Evolutionary conservation across 331 rosid genomes (phyloP).

Genomic region (Malus hybrid): DNA sequence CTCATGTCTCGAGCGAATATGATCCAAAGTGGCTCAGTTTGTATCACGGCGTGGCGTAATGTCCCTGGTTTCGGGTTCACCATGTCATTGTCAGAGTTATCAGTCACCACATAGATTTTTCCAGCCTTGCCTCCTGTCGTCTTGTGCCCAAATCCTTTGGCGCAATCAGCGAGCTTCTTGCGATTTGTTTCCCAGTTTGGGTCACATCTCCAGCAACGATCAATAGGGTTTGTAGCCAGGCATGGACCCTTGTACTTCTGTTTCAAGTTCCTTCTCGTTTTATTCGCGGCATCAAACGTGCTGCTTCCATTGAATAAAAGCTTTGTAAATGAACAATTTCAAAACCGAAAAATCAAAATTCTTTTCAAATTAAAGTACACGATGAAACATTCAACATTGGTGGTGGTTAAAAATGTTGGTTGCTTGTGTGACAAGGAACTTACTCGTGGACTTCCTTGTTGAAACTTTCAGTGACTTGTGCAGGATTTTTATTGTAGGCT

Average conservation of each 20-base stretch:
- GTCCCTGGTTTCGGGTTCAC: constrained; percentile 50
- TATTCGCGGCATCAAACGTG: neutral
- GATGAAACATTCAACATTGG: neutral
- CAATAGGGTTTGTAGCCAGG: constrained; percentile 13
- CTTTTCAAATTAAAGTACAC: no score
- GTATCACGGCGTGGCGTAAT: constrained; percentile 56
- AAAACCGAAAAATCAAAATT: neutral
- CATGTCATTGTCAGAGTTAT: constrained; percentile 47
- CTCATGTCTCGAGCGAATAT: constrained; percentile 39
- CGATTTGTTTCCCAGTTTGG: constrained; percentile 10
- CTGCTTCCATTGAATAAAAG: neutral
- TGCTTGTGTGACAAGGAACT: neutral
- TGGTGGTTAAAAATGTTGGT: neutral
- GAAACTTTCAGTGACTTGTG: neutral
- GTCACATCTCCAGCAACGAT: constrained; percentile 22
- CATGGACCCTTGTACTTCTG: constrained; percentile 9
- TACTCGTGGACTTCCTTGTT: constrained; percentile 27
- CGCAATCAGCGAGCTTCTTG: constrained; percentile 21
- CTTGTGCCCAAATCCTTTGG: constrained; percentile 10
- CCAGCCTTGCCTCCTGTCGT: constrained; percentile 19
- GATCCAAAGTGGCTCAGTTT: constrained; percentile 54
- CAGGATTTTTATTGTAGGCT: constrained; percentile 24
- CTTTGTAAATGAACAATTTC: neutral
- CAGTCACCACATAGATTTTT: constrained; percentile 28
- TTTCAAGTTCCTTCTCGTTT: constrained; percentile 11